These are phyloP conservation scores for Psilocybe azurescens DNA, from an alignment of 768 basidiomycete species.

Conservation along the genomic window DNA sequence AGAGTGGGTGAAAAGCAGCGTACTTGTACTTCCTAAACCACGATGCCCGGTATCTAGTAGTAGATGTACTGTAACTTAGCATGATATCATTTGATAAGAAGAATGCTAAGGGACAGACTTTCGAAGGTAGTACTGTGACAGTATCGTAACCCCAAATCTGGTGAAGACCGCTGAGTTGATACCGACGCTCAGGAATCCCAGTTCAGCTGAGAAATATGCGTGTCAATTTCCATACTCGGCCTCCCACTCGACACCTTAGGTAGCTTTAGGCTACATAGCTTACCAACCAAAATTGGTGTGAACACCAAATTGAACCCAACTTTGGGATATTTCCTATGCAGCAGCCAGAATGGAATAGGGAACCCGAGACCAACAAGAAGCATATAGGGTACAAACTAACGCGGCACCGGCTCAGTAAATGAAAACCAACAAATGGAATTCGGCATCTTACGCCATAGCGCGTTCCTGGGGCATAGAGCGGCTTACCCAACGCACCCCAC, in stretches of 20 bases:
- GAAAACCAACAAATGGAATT: constrained; percentile 21
- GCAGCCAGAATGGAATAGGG: constrained; percentile 57
- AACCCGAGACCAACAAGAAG: constrained; percentile 51
- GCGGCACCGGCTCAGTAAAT: background rate
- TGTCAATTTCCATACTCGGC: background rate
- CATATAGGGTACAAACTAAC: constrained; percentile 47
- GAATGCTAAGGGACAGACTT: constrained; percentile 16
- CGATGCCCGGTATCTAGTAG: constrained; percentile 37
- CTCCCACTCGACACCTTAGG: no score
- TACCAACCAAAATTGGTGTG: constrained; percentile 39
- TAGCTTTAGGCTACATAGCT: constrained; percentile 13
- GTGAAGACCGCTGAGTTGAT: constrained; percentile 55
- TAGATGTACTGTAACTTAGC: background rate
- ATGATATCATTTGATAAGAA: no score
- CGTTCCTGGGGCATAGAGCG: constrained; percentile 47
- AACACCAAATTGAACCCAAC: constrained; percentile 50
- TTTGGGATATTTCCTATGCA: constrained; percentile 51
- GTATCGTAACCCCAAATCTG: constrained; percentile 41
- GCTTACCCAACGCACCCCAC: constrained; percentile 59
- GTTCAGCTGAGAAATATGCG: constrained; percentile 24
- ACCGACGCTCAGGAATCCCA: constrained; percentile 52
- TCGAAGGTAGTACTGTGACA: constrained; percentile 50
- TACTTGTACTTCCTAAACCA: constrained; percentile 54
- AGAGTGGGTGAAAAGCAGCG: background rate
- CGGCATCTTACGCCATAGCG: constrained; percentile 44